Evolutionary conservation across 306 rosid species (phyloP), one percentile per base, ranked within the genome.

Genomic region (Vigna trinervia): DNA sequence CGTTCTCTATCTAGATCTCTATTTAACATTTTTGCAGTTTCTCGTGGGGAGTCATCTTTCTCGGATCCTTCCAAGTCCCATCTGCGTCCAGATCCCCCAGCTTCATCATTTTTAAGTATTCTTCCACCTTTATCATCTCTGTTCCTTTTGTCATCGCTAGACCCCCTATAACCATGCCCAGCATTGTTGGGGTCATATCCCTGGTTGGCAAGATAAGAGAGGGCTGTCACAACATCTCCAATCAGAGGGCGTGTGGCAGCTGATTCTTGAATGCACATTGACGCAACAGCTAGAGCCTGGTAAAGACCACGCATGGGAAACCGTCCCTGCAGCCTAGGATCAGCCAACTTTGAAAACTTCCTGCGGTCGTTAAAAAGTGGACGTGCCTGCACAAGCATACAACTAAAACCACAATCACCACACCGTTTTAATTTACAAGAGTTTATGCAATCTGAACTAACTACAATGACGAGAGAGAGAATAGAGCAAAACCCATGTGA

Each of bases 281-380:
- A 93, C 41, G 97, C 97, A 88, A 90, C 97, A 19, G 97, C 97
- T 46, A 93, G 80, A 81, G 96, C 97, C 80, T 90, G 97, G 88
- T 90, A 93, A 30, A 90, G 91, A 30, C 96, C 91, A 59, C 97
- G 84, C 93, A 90, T 93, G 8, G 96, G 97, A 84, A 89, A 93
- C 81, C 87, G 80, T 41, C 97, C 97, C 89, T 90, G 90, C 80
- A 90, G 85, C 82, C 62, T 80, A 6, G 96, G 96, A 87, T 93
- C 96, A 15, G 94, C 96, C 86, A 93, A 68, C 85, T 89, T 93
- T 3, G 96, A 85, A 77, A 90, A 89, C 75, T 88, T 93, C 79
- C 94, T 82, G 10, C 97, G 92, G 78, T 93, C 97, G 22, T 90
- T 93, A 83, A 93, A 93, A 83, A 90, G 78, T 1, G 97, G 96